These are phyloP conservation scores for Colletotrichum godetiae DNA, from an alignment of 2,329 filamentous ascomycete species.

Conservation along the genomic window DNA sequence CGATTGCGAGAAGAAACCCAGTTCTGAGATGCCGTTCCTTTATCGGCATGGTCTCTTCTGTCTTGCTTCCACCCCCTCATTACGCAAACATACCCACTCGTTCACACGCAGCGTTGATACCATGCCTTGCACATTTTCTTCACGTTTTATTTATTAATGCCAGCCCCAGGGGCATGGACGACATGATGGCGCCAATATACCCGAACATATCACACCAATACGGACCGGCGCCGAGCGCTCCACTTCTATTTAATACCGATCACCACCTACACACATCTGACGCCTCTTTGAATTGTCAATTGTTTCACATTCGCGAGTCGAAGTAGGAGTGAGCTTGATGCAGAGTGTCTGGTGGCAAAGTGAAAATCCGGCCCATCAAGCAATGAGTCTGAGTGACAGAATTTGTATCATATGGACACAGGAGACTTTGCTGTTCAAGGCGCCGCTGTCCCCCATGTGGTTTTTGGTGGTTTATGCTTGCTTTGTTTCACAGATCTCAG, in stretches of 20 bases:
- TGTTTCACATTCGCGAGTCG: conserved; percentile 1
- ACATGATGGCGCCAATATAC: conserved; percentile 34
- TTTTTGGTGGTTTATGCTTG: conserved; percentile 1
- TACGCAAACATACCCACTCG: conserved; percentile 46
- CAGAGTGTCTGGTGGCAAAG: conserved; percentile 4
- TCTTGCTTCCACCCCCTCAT: conserved; percentile 13
- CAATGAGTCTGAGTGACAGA: not conserved
- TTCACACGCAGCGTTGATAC: conserved; percentile 41
- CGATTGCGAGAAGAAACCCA: conserved; percentile 66
- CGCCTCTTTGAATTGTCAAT: not conserved
- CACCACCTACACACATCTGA: not conserved
- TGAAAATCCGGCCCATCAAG: not conserved
- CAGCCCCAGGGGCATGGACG: conserved; percentile 15
- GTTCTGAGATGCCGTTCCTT: conserved; percentile 48
- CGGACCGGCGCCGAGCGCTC: conserved; percentile 39
- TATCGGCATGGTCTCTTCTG: conserved; percentile 32
- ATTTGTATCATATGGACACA: not conserved
- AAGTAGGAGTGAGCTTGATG: not conserved
- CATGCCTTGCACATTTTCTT: conserved; percentile 30
- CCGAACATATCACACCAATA: conserved; percentile 31
- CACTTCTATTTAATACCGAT: conserved; percentile 31
- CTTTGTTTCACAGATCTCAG: conserved; percentile 3
- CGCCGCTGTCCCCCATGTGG: not conserved
- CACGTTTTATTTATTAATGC: conserved; percentile 17
- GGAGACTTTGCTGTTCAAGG: not conserved